Percentiles rank a stretch among this genome's conserved stretches.
Evolutionary conservation across 1,139 yeast genomes (phyloP).

Genomic region (Saccharomyces pastorianus): DNA sequence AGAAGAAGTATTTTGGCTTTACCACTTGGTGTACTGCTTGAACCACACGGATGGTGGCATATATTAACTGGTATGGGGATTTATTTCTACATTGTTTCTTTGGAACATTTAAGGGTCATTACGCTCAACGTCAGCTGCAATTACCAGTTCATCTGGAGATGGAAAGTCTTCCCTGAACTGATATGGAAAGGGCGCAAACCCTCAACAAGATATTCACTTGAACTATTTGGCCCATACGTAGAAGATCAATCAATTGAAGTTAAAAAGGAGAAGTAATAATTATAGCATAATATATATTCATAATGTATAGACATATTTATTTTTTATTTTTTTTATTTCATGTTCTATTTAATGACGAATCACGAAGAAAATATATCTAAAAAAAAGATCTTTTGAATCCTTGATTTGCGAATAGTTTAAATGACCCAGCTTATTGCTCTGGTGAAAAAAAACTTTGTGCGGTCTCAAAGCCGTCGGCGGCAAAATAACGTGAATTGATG

Average conservation of each 20-base stretch:
- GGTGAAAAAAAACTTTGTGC: background rate
- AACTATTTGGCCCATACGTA: constrained; percentile 5
- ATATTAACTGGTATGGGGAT: constrained; percentile 75
- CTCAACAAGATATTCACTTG: constrained; percentile 4
- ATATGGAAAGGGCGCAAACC: constrained; percentile 10
- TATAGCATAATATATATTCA: background rate
- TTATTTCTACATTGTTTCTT: constrained; percentile 49
- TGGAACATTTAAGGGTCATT: constrained; percentile 59
- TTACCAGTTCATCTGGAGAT: constrained; percentile 45
- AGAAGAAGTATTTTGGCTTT: constrained; percentile 62
- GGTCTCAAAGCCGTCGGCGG: background rate
- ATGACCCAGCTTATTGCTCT: background rate
- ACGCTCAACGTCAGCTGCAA: constrained; percentile 45
- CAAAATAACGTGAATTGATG: background rate
- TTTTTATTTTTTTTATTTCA: background rate
- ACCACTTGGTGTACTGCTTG: constrained; percentile 80
- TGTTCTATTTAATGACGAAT: background rate
- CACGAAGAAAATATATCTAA: background rate
- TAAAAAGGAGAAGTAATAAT: background rate
- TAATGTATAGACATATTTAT: background rate
- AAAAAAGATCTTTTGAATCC: background rate
- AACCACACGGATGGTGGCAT: constrained; percentile 98
- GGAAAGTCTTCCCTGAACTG: constrained; percentile 40
- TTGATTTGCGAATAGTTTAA: background rate
- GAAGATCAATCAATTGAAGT: background rate